A percentile compares a stretch with the other conserved stretches of the same genome.
Conservation (phyloP, 306 rosid genomes). For the Vachellia pachyceras region DNA sequence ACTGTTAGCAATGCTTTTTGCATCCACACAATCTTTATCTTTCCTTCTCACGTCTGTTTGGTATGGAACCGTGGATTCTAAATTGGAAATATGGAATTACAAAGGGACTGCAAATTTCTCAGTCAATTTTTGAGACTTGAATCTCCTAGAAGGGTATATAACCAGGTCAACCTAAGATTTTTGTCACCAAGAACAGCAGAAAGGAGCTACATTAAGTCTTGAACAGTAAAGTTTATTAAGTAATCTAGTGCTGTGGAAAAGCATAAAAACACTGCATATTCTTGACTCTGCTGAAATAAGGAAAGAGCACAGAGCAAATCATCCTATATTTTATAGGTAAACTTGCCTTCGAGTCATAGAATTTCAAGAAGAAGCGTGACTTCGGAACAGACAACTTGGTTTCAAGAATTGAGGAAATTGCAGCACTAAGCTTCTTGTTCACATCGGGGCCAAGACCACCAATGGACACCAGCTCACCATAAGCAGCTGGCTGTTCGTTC, state of each 20-base stretch:
- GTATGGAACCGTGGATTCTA: background rate
- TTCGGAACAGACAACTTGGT: constrained; percentile 89
- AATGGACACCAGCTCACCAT: constrained; percentile 93
- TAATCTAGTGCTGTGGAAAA: constrained; percentile 87
- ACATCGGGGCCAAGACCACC: constrained; percentile 84
- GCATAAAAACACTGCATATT: constrained; percentile 90
- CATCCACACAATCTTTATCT: background rate
- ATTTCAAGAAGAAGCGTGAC: constrained; percentile 79
- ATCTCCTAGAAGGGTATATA: too few species aligned
- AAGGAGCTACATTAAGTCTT: constrained; percentile 31
- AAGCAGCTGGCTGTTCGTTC: constrained; percentile 89
- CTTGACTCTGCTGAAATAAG: constrained; percentile 78
- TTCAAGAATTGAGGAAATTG: constrained; percentile 75
- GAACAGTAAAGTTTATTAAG: constrained; percentile 45
- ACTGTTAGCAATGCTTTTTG: background rate
- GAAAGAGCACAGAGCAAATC: constrained; percentile 43
- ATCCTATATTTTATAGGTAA: constrained; percentile 35
- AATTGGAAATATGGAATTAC: background rate
- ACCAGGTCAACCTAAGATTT: background rate
- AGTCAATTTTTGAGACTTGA: too few species aligned
- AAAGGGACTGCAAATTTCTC: background rate
- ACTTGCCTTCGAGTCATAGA: constrained; percentile 90
- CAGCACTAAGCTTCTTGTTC: constrained; percentile 93
- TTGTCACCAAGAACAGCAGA: constrained; percentile 36
- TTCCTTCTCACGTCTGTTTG: background rate